Evolutionary conservation across 148 eudicot genomes (phyloP).

Genomic region (Camellia japonica): DNA sequence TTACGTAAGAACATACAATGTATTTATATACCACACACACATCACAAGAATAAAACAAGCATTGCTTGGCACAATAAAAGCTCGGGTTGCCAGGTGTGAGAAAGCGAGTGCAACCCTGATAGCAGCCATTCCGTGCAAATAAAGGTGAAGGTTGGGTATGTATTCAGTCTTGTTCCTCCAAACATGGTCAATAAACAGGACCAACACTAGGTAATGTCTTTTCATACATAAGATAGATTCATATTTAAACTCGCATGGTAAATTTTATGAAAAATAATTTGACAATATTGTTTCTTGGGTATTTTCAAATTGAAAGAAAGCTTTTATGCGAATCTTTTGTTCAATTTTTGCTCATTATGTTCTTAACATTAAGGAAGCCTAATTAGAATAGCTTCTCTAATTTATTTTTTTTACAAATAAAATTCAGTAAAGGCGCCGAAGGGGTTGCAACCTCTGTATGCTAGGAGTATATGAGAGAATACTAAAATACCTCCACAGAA

Average conservation of each 20-base stretch:
- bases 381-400: background rate
- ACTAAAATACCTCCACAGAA: too few species aligned
- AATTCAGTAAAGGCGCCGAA: too few species aligned
- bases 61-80: background rate
- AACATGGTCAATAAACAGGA: background rate
- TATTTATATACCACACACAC: background rate
- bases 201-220: background rate
- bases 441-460: too few species aligned
- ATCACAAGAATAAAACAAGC: too few species aligned
- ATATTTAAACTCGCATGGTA: background rate
- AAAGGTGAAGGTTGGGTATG: background rate
- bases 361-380: background rate
- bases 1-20: background rate
- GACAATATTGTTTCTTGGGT: background rate
- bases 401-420: too few species aligned
- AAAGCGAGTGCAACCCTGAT: background rate
- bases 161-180: background rate
- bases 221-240: background rate
- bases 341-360: background rate
- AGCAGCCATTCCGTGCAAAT: background rate
- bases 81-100: background rate
- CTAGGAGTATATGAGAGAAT: too few species aligned
- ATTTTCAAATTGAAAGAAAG: slow-evolving; percentile 2
- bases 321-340: background rate
- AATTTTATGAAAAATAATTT: background rate